Conservation (phyloP, 2,329 filamentous ascomycete genomes). For the Xylaria sp. region DNA sequence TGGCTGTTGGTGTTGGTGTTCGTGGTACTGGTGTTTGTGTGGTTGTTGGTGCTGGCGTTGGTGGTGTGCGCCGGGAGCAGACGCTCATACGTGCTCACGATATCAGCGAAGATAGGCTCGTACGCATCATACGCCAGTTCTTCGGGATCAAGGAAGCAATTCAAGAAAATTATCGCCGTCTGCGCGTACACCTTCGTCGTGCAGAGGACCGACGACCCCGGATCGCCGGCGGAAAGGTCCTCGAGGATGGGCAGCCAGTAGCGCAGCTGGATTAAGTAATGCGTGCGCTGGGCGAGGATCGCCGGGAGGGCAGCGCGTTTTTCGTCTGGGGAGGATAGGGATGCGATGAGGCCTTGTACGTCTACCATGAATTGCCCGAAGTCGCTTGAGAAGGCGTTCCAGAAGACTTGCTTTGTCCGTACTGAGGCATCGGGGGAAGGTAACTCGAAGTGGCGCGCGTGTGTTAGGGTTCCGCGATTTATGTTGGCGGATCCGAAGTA, state of each 20-base stretch:
- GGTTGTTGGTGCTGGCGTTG: not conserved
- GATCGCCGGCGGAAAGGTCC: slow-evolving; percentile 28
- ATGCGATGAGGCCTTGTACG: slow-evolving; percentile 30
- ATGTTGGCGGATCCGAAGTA: slow-evolving; percentile 39
- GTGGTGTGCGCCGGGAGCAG: slow-evolving; percentile 23
- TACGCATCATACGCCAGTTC: slow-evolving; percentile 41
- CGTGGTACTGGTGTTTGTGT: not conserved
- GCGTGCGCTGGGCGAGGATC: slow-evolving; percentile 27
- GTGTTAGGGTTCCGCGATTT: not conserved
- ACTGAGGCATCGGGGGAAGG: slow-evolving; percentile 33
- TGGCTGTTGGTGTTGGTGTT: not conserved
- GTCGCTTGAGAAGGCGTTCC: slow-evolving; percentile 39
- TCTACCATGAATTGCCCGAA: slow-evolving; percentile 42
- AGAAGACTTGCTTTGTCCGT: slow-evolving; percentile 34
- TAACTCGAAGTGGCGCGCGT: slow-evolving; percentile 17
- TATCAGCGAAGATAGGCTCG: slow-evolving; percentile 36
- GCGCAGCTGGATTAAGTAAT: slow-evolving; percentile 32
- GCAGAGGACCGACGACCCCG: slow-evolving; percentile 20
- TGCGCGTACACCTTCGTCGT: slow-evolving; percentile 38
- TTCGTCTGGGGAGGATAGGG: not conserved
- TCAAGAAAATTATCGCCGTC: slow-evolving; percentile 36
- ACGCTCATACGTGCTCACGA: slow-evolving; percentile 38
- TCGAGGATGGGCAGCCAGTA: slow-evolving; percentile 39
- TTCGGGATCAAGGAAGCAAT: slow-evolving; percentile 40
- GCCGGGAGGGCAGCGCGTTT: slow-evolving; percentile 9